These are phyloP conservation scores for Fragosphaeria purpurea DNA, from an alignment of 2,329 filamentous ascomycete species.

Conservation along the genomic window DNA sequence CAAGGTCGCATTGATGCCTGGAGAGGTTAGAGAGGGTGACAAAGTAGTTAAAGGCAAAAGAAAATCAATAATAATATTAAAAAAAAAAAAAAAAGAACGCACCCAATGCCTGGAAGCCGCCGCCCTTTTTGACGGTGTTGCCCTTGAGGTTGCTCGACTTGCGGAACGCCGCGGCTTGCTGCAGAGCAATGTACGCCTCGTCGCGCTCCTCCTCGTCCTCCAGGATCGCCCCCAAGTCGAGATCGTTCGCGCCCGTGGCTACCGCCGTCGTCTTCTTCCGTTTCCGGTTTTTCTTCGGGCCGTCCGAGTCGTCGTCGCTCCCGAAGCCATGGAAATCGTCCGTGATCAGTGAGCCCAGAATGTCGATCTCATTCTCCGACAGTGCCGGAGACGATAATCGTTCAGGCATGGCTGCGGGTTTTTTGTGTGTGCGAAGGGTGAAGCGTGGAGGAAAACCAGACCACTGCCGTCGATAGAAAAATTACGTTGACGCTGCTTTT, in stretches of 20 bases:
- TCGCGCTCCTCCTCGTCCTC: slow-evolving; percentile 58
- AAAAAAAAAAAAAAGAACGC: slow-evolving; percentile 10
- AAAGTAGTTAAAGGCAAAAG: neutral
- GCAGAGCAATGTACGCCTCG: slow-evolving; percentile 81
- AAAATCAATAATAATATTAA: neutral
- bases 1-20: slow-evolving; percentile 67
- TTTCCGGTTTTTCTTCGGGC: slow-evolving; percentile 27
- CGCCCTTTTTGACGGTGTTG: slow-evolving; percentile 83
- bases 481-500: too few relatives aligned
- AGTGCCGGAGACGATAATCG: slow-evolving; percentile 69
- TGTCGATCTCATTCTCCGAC: slow-evolving; percentile 89
- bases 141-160: slow-evolving; percentile 76
- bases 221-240: slow-evolving; percentile 53
- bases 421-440: too few relatives aligned
- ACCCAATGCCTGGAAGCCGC: slow-evolving; percentile 95
- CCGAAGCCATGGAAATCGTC: slow-evolving; percentile 28
- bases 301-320: slow-evolving; percentile 33
- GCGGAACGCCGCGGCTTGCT: slow-evolving; percentile 78
- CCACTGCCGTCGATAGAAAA: too few relatives aligned
- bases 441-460: too few relatives aligned
- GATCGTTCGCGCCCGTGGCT: slow-evolving; percentile 30
- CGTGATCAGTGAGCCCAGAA: slow-evolving; percentile 66
- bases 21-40: neutral
- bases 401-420: slow-evolving; percentile 47
- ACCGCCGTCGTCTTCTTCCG: slow-evolving; percentile 12